Percentiles rank a stretch among this genome's conserved stretches.
Conservation (phyloP, 139 green algal genomes). For the Eudorina sp. region DNA sequence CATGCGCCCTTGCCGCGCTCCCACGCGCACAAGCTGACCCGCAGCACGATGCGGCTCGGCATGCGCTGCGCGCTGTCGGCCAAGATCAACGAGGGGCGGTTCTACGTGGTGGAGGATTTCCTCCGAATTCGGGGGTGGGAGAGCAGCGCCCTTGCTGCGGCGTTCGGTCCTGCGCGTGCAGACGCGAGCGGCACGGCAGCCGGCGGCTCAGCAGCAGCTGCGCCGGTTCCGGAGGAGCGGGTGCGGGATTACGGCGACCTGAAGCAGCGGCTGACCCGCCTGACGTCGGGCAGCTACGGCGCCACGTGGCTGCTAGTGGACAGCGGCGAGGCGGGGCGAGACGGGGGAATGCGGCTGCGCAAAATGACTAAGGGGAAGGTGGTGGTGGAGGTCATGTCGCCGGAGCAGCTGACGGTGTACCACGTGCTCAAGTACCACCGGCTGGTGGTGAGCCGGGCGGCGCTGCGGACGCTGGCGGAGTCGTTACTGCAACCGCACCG, state of each 20-base stretch:
- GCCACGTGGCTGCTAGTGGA: conserved; percentile 50
- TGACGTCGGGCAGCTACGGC: conserved; percentile 19
- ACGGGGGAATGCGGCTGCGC: conserved; percentile 39
- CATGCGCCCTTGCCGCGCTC: conserved; percentile 84
- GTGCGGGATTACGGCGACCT: conserved; percentile 16
- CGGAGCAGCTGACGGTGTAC: conserved; percentile 88
- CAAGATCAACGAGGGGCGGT: conserved; percentile 80
- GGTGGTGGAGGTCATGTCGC: conserved; percentile 75
- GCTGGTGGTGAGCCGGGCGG: conserved; percentile 80
- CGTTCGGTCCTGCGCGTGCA: not conserved
- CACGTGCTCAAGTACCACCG: conserved; percentile 86
- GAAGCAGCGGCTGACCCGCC: not conserved
- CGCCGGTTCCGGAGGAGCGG: too few species aligned
- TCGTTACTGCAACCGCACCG: conserved; percentile 60
- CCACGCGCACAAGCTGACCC: conserved; percentile 80
- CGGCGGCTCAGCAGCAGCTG: not conserved
- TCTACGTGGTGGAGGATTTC: conserved; percentile 86
- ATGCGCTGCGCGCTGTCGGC: conserved; percentile 91
- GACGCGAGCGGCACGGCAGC: not conserved
- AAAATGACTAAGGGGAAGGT: conserved; percentile 18
- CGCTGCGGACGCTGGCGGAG: conserved; percentile 65
- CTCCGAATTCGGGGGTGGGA: not conserved
- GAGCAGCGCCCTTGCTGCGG: not conserved
- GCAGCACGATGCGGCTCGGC: conserved; percentile 65
- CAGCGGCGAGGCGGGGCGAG: conserved; percentile 8